A percentile compares a stretch with the other conserved stretches of the same genome.
Evolutionary conservation across 2,329 filamentous ascomycete genomes (phyloP).

Genomic region (Paraphoma sp.): DNA sequence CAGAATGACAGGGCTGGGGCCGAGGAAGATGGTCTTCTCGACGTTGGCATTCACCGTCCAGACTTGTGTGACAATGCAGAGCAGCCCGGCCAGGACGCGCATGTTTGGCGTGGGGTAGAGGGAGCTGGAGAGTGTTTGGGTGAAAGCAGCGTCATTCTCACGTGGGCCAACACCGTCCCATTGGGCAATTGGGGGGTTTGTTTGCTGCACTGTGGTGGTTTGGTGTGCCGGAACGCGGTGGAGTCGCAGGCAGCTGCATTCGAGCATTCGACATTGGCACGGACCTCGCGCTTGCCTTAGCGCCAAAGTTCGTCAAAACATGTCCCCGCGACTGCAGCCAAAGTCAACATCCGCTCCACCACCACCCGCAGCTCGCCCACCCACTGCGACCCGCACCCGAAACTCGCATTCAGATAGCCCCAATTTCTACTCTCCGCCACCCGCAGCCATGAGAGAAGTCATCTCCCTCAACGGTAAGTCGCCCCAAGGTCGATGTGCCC

Average conservation of each 20-base stretch:
- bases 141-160: slow-evolving; percentile 11
- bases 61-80: slow-evolving; percentile 41
- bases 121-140: background rate
- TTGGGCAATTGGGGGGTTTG: slow-evolving; percentile 4
- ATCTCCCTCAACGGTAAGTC: slow-evolving; percentile 96
- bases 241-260: background rate
- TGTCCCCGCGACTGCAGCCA: slow-evolving; percentile 9
- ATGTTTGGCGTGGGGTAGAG: slow-evolving; percentile 34
- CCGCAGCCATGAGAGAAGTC: slow-evolving; percentile 92
- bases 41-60: slow-evolving; percentile 70
- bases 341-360: slow-evolving; percentile 33
- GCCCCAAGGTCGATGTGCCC: slow-evolving; percentile 35
- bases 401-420: slow-evolving; percentile 38
- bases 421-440: slow-evolving; percentile 32
- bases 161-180: slow-evolving; percentile 18
- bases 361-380: slow-evolving; percentile 20
- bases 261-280: background rate
- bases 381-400: slow-evolving; percentile 16
- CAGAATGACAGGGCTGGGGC: slow-evolving; percentile 65
- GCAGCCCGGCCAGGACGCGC: slow-evolving; percentile 38
- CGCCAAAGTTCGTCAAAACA: background rate
- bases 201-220: background rate
- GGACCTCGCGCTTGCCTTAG: background rate
- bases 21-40: slow-evolving; percentile 90
- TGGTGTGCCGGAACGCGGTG: background rate